phyloP scores from a whole-genome alignment of 768 basidiomycete species.

The Mycena pura region DNA sequence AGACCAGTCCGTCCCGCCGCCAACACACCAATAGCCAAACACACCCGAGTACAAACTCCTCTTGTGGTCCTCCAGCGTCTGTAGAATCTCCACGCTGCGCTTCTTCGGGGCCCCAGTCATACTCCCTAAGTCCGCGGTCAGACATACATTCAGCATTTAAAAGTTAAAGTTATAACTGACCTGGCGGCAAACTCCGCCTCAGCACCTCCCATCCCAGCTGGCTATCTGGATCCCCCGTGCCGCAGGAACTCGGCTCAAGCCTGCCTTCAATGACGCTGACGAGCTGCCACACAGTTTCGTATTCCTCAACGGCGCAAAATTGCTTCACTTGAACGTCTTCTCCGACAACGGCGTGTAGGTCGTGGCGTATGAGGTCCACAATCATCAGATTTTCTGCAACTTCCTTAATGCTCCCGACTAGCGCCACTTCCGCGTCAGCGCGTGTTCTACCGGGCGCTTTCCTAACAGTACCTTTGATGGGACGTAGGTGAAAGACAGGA shows the following conservation, averaged over 20 bases:
- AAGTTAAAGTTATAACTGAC: conserved; percentile 45
- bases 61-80: conserved; percentile 72
- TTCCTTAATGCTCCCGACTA: conserved; percentile 81
- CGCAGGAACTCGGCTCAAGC: conserved; percentile 40
- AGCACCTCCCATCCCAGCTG: conserved; percentile 83
- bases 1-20: conserved; percentile 91
- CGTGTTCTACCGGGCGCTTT: conserved; percentile 71
- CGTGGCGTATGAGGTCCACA: conserved; percentile 93
- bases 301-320: conserved; percentile 89
- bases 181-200: conserved; percentile 83
- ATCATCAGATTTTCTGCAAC: conserved; percentile 99
- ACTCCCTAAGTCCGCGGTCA: conserved; percentile 60
- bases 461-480: conserved; percentile 92
- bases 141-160: not conserved
- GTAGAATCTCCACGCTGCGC: conserved; percentile 89
- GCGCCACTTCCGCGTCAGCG: conserved; percentile 66
- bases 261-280: conserved; percentile 91
- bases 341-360: conserved; percentile 84
- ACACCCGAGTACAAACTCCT: conserved; percentile 91
- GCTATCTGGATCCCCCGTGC: conserved; percentile 45
- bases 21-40: conserved; percentile 90
- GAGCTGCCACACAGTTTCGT: conserved; percentile 93
- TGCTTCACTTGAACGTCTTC: conserved; percentile 83
- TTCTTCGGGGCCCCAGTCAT: conserved; percentile 99
- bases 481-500: conserved; percentile 80